These are phyloP conservation scores for Balakata baccata DNA, from an alignment of 345 rosid genomes.

Conservation along the genomic window DNA sequence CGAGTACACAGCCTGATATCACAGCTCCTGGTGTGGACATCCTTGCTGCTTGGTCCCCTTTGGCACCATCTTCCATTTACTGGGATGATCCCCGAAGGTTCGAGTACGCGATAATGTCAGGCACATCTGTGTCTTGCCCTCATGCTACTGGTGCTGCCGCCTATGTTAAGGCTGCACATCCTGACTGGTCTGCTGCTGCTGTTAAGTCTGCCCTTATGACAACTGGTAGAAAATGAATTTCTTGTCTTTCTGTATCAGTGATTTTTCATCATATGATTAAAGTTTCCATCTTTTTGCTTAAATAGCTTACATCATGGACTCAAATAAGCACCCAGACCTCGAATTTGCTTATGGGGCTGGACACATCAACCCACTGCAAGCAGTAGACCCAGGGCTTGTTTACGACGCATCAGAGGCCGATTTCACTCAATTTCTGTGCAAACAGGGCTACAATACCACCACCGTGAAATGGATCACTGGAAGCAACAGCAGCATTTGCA, in stretches of 20 bases:
- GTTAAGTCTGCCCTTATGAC: slow-evolving; percentile 25
- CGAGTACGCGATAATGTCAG: neutral
- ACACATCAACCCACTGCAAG: slow-evolving; percentile 5
- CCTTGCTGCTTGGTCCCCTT: slow-evolving; percentile 27
- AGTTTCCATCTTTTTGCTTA: too few species aligned
- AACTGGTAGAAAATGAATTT: too few species aligned
- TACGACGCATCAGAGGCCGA: slow-evolving; percentile 15
- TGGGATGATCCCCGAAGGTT: neutral
- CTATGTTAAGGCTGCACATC: slow-evolving; percentile 33
- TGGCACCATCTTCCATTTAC: slow-evolving; percentile 8
- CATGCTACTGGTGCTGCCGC: slow-evolving; percentile 25
- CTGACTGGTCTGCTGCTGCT: slow-evolving; percentile 25
- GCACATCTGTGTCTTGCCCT: slow-evolving; percentile 12
- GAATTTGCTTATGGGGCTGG: slow-evolving; percentile 18
- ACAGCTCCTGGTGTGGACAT: slow-evolving; percentile 24
- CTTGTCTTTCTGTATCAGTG: too few species aligned
- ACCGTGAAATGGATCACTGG: slow-evolving; percentile 27
- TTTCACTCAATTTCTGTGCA: slow-evolving; percentile 44
- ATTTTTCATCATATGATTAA: too few species aligned
- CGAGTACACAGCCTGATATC: slow-evolving; percentile 21
- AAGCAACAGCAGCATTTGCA: slow-evolving; percentile 26
- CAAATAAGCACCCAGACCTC: slow-evolving; percentile 13
- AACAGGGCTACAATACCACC: slow-evolving; percentile 36
- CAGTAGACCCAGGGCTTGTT: neutral
- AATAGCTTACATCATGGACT: slow-evolving; percentile 1